Percentiles rank a stretch among this genome's conserved stretches.
Conservation (phyloP, 495 filamentous ascomycete genomes). For the Parachaetomium inaequale region DNA sequence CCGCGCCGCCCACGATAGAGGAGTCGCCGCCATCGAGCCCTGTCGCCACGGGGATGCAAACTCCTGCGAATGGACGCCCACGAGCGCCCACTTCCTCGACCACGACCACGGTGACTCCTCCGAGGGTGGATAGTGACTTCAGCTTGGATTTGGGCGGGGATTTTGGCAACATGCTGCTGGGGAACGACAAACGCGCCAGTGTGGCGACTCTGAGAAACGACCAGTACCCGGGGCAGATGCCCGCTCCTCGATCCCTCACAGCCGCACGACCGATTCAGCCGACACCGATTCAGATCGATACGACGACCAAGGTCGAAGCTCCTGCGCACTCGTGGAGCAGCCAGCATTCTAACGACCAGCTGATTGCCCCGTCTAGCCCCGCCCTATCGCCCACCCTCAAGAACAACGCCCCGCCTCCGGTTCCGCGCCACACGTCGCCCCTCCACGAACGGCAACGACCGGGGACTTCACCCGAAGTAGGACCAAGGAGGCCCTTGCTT, state of each 20-base stretch:
- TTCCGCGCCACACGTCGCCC: conserved; percentile 34
- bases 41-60: conserved; percentile 26
- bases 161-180: conserved; percentile 67
- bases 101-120: conserved; percentile 65
- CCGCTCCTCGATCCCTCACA: conserved; percentile 37
- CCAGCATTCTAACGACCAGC: conserved; percentile 59
- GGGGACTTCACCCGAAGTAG: conserved; percentile 34
- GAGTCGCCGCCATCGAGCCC: conserved; percentile 40
- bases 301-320: conserved; percentile 50
- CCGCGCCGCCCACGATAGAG: conserved; percentile 43
- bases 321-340: conserved; percentile 69
- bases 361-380: conserved; percentile 47
- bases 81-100: conserved; percentile 49
- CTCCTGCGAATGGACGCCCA: conserved; percentile 36
- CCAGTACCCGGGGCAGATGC: conserved; percentile 25
- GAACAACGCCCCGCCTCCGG: conserved; percentile 32
- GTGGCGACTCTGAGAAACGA: conserved; percentile 41
- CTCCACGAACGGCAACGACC: conserved; percentile 18
- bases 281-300: conserved; percentile 57
- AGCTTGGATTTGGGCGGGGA: conserved; percentile 56
- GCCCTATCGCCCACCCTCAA: conserved; percentile 29
- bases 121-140: conserved; percentile 60
- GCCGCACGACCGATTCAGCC: conserved; percentile 45
- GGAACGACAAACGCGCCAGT: conserved; percentile 54
- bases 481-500: conserved; percentile 47